Evolutionary conservation across 164 flowering plant species (phyloP), one percentile per base, ranked within the genome.

Genomic region (Annona squamosa): DNA sequence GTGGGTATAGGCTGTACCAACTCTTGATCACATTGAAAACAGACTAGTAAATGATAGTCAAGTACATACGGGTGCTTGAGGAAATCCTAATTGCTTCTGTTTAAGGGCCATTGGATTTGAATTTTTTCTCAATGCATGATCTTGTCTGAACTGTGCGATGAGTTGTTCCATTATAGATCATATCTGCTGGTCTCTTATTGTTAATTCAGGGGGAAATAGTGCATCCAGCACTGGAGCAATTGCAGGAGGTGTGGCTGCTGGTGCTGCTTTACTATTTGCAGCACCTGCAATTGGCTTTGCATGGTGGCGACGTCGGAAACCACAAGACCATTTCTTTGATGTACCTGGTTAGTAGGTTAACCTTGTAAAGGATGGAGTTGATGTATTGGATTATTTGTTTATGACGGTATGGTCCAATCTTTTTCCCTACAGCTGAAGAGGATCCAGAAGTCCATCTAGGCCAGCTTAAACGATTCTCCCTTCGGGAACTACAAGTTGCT

Each of bases 371-470:
- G 9, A 66, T 3, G 17, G 45, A 42, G n/a, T 66, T 16, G 68
- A 66, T 12, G 12, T 43, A 46, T 42, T 42, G 43, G 46, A 46
- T 10, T 43, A 41, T 66, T 26, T 7, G 26, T 63, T 6, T 63
- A 5, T 44, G 12, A 13, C 13, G 67, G 74, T 45, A 56, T 65
- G 37, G 59, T 52, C 42, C 65, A 66, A 19, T 61, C n/a, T 13
- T 73, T 57, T 42, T 57, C 70, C 17, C 71, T 73, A 63, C 84
- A 83, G 87, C 86, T 71, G 87, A 83, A 57, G 87, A 85, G 78
- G 85, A 85, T 77, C 87, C 87, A 1, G 87, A 84, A 74, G 86
- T 85, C 69, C 87, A 81, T 68, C 78, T 85, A 57, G 87, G 87
- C 10, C 87, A 85, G 73, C 85, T 85, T 4, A 85, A 83, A 71